These are phyloP conservation scores for Citrullus mucosospermus DNA, from an alignment of 306 rosid genomes.

Conservation along the genomic window DNA sequence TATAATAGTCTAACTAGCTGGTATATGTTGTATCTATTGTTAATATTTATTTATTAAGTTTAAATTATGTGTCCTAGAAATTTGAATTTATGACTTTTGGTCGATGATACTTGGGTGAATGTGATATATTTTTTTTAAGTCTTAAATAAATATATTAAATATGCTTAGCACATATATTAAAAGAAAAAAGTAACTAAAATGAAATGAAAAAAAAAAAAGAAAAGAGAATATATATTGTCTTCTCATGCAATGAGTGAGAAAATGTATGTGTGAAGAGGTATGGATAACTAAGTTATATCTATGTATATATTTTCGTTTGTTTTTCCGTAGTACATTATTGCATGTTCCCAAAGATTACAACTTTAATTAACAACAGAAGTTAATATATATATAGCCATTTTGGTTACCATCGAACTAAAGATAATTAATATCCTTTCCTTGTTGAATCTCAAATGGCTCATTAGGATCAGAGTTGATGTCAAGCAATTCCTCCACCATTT, in stretches of 20 bases:
- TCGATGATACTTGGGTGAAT: no score
- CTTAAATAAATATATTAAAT: no score
- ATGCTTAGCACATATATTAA: neutral
- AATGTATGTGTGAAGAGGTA: neutral
- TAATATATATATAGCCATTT: neutral
- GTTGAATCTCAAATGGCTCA: conserved; percentile 14
- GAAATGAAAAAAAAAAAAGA: no score
- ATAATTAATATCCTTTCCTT: conserved; percentile 5
- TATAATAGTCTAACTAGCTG: no score
- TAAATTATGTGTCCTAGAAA: no score
- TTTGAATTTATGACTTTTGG: no score
- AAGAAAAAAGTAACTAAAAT: no score
- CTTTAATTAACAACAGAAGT: neutral
- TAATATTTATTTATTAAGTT: no score
- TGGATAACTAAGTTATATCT: no score
- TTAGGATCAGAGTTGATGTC: conserved; percentile 24
- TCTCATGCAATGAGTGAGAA: neutral
- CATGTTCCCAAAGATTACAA: neutral
- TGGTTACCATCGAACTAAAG: neutral
- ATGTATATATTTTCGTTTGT: neutral
- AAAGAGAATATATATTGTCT: no score
- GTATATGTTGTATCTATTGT: no score
- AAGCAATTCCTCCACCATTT: conserved; percentile 66
- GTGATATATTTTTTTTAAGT: no score
- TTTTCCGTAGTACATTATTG: neutral